These are phyloP conservation scores for Agrocybe chaxingu DNA, from an alignment of 768 basidiomycete species.

Conservation along the genomic window DNA sequence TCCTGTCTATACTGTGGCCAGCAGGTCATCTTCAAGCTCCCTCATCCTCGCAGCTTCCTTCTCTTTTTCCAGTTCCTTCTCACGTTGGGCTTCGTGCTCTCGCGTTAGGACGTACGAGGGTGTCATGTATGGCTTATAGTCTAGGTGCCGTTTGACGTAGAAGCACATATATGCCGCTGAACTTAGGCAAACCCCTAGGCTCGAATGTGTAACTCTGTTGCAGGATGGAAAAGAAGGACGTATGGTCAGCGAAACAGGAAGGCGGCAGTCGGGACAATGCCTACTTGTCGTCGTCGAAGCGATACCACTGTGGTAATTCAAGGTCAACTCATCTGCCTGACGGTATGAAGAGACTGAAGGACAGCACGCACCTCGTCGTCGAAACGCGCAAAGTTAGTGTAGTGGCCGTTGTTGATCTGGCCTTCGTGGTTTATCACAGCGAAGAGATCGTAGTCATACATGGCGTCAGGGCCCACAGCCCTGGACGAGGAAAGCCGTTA, in stretches of 20 bases:
- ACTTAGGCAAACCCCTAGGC: constrained; percentile 59
- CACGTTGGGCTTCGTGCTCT: constrained; percentile 58
- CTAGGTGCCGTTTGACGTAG: constrained; percentile 86
- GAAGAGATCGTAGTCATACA: constrained; percentile 90
- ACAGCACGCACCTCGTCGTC: constrained; percentile 69
- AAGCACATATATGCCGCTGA: constrained; percentile 94
- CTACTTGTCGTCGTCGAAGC: constrained; percentile 92
- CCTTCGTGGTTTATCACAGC: constrained; percentile 95
- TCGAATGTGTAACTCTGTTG: constrained; percentile 67
- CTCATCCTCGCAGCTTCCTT: constrained; percentile 48
- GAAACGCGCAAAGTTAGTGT: constrained; percentile 82
- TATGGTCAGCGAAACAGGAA: background rate
- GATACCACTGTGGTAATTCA: constrained; percentile 68
- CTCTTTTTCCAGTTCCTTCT: constrained; percentile 44
- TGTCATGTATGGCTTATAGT: constrained; percentile 70
- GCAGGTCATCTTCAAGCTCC: constrained; percentile 65
- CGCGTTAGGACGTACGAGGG: constrained; percentile 67
- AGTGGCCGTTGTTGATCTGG: constrained; percentile 92
- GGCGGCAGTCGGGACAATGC: constrained; percentile 17
- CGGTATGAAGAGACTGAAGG: background rate
- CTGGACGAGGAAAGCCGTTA: background rate
- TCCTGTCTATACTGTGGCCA: constrained; percentile 40
- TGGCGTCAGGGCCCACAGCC: constrained; percentile 47
- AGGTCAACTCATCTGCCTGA: background rate
- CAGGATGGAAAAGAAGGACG: background rate